phyloP scores from a whole-genome alignment of 441 rosid species.

The Corymbia citriodora region DNA sequence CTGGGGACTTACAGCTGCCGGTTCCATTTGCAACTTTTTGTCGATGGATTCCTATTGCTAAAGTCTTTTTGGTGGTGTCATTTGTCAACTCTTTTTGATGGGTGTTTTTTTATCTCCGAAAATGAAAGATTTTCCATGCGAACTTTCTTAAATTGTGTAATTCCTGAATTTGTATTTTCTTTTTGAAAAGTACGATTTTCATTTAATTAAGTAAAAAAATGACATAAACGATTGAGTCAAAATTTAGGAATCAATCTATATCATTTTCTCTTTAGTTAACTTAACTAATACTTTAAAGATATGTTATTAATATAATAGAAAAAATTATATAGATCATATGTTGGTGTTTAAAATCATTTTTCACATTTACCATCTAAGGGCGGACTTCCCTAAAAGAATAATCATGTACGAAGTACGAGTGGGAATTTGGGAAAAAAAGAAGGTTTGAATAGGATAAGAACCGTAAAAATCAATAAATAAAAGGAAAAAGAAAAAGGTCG shows the following conservation, averaged over 20 bases:
- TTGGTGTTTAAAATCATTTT: not conserved
- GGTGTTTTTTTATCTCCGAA: fast-evolving
- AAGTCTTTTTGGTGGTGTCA: no score
- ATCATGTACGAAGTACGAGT: not conserved
- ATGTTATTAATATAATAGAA: not conserved
- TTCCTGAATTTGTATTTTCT: not conserved
- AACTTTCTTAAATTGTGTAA: fast-evolving
- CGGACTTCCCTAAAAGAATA: not conserved
- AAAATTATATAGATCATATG: not conserved
- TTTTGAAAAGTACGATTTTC: not conserved
- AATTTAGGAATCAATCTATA: not conserved
- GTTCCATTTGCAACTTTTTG: not conserved
- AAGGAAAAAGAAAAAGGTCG: no score
- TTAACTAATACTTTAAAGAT: not conserved
- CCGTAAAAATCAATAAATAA: no score
- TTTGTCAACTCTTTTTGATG: not conserved
- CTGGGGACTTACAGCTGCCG: not conserved
- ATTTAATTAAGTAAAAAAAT: not conserved
- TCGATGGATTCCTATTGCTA: not conserved
- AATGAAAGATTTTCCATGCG: not conserved
- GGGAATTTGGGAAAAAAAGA: no score
- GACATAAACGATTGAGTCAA: not conserved
- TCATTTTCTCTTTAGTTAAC: not conserved
- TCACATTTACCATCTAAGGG: not conserved
- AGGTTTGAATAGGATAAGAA: not conserved